Evolutionary conservation across 2,329 filamentous ascomycete genomes (phyloP), one percentile per base, ranked within the genome.

Genomic region (Dryadomyces sulphureus): DNA sequence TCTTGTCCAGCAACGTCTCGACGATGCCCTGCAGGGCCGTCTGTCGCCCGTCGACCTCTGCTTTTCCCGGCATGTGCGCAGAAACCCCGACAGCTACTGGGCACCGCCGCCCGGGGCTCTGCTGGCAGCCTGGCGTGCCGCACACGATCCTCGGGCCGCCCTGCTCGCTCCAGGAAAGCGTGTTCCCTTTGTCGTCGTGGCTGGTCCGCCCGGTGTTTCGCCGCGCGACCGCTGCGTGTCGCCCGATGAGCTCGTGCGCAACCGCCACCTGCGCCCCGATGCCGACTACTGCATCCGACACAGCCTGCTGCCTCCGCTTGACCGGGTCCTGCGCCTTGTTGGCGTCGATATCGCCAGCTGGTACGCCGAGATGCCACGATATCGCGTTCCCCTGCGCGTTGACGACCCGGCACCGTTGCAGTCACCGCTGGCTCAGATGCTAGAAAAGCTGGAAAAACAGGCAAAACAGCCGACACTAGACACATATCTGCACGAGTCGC

Each of bases 261-360:
- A 76, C 45, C 85, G 85, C 53, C 77, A 90, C 55, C 75, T 82
- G 43, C 80, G 87, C 54, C 73, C 98, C 17, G 92, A 98, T 57
- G 81, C 89, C 0, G 88, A 95, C 54, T 98, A 98, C 63, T 98
- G 98, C 66, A 96, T 98, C 56, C 78, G 75, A 17, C 96, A 95
- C 66, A 96, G 95, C 59, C 60, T 98, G 8, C 93, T 98, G 43
- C 92, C 92, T 6, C 92, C 92, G 0, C 72, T 98, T 0, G 90
- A 96, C 62, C 81, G 92, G 24, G 95, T 98, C 53, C 95, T 98
- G 67, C 94, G 92, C 57, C 79, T 98, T 3, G 84, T 54, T 2
- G 92, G 92, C 7, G 92, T 88, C 27, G 94, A 92, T 59, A 84
- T 96, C 0, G 69, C 84, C 17, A 74, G 77, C 49, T 98, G 92